Conservation (phyloP, 2,329 filamentous ascomycete genomes). For the Penicillium janthinellum region DNA sequence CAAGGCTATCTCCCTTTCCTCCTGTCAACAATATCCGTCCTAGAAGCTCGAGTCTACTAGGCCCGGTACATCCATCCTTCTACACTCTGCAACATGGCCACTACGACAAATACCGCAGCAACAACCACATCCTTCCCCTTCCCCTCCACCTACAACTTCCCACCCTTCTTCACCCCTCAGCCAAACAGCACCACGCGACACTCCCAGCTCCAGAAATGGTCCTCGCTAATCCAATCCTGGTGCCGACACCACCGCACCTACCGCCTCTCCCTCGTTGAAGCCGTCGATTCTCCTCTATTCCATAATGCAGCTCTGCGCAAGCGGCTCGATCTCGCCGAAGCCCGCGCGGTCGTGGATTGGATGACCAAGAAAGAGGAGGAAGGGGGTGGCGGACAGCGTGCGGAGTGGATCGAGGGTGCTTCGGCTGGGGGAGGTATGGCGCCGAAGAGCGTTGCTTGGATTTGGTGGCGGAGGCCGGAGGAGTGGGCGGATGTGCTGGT, state of each 20-base stretch:
- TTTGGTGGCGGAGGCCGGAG: constrained; percentile 84
- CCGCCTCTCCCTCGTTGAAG: constrained; percentile 68
- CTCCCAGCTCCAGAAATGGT: constrained; percentile 75
- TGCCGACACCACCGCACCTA: constrained; percentile 76
- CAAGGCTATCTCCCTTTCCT: background rate
- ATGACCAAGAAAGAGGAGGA: constrained; percentile 54
- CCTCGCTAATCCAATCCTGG: constrained; percentile 80
- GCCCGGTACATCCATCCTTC: background rate
- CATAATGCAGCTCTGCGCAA: constrained; percentile 48
- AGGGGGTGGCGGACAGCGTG: constrained; percentile 50
- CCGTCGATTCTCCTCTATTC: constrained; percentile 62
- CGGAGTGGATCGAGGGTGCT: constrained; percentile 60
- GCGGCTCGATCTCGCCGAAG: constrained; percentile 55
- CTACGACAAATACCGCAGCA: constrained; percentile 17
- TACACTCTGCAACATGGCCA: background rate
- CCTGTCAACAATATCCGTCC: background rate
- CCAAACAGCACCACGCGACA: constrained; percentile 48
- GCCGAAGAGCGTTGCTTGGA: constrained; percentile 63
- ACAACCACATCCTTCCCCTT: constrained; percentile 38
- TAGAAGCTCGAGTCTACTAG: background rate
- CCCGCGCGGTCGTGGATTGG: constrained; percentile 57
- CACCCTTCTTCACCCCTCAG: constrained; percentile 57
- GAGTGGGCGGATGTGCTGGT: constrained; percentile 85
- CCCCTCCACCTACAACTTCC: constrained; percentile 49
- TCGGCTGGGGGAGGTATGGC: constrained; percentile 18